Conservation (phyloP, 2,329 filamentous ascomycete species). For the Claviceps maximensis region DNA sequence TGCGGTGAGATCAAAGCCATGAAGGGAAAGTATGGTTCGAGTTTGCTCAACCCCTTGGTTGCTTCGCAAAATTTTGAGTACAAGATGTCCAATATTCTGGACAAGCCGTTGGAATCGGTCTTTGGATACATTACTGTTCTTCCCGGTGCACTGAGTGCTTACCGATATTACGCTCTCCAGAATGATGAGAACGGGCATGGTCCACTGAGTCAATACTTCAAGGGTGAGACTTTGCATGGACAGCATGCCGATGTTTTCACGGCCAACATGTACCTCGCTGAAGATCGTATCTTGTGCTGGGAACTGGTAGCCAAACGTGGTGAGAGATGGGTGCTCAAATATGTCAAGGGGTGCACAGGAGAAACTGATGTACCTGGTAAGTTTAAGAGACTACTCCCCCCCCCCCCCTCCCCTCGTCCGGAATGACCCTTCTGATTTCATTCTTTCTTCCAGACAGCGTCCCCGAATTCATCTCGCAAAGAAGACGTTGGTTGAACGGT, state of each 20-base stretch:
- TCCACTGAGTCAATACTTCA: constrained; percentile 95
- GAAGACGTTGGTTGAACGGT: constrained; percentile 93
- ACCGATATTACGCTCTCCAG: constrained; percentile 88
- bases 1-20: constrained; percentile 97
- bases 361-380: constrained; percentile 95
- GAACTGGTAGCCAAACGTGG: constrained; percentile 90
- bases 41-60: constrained; percentile 84
- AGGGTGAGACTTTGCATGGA: constrained; percentile 92
- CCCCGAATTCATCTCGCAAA: constrained; percentile 93
- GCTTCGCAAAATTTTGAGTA: constrained; percentile 99
- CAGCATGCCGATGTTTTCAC: constrained; percentile 96
- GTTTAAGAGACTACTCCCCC: constrained; percentile 18
- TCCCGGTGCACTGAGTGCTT: constrained; percentile 87
- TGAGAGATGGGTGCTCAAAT: constrained; percentile 95
- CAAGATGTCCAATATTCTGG: constrained; percentile 98
- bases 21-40: constrained; percentile 71
- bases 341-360: constrained; percentile 90
- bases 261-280: constrained; percentile 88
- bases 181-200: constrained; percentile 95
- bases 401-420: background rate
- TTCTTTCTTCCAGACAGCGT: constrained; percentile 53
- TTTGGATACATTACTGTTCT: constrained; percentile 98
- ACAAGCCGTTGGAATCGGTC: constrained; percentile 92
- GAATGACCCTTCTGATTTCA: background rate
- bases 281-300: constrained; percentile 85